Evolutionary conservation across 495 filamentous ascomycete genomes (phyloP), one percentile per base, ranked within the genome.

Genomic region (Sporormia fimetaria): DNA sequence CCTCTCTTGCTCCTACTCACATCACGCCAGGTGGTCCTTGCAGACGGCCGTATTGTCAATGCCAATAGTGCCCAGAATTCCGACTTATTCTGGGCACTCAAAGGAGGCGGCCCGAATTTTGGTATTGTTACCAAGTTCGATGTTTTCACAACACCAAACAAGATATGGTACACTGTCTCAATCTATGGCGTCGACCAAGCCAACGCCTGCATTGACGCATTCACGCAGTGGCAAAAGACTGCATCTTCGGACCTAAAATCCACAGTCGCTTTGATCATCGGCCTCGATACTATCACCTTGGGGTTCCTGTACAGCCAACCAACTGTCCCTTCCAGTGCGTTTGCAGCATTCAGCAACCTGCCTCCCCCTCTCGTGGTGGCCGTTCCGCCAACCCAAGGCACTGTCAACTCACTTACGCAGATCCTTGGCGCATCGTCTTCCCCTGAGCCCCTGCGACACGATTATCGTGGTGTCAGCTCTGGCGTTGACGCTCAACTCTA

Each of bases 121-220:
- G 68, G 63, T 11, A 57, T 71, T 36, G 63, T 70, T 37, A 71
- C 68, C 16, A 58, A 58, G 8, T 68, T 67, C 39, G 60, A 63
- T n/a, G n/a, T n/a, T n/a, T n/a, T n/a, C n/a, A n/a, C n/a, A n/a
- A n/a, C n/a, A n/a, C n/a, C n/a, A n/a, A 29, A 44, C 10, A 21
- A 44, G 21, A 34, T 49, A 6, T 44, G 40, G 40, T 44, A 24
- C 25, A 7, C 24, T 20, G 4, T 27, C 16, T 23, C 9, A 11
- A 14, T 35, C 15, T 40, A 49, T 22, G 22, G 11, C 12, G 16
- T 33, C 7, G 39, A 43, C 10, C 32, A 49, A 22, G 33, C 27
- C 25, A 5, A 24, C 5, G 33, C 24, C 7, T 14, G 37, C 33
- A n/a, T 49, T 2, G 46, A 49, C 5, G 46, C 46, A 6, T 44